phyloP scores from a whole-genome alignment of 495 filamentous ascomycete genomes.

The Tuber brumale region DNA sequence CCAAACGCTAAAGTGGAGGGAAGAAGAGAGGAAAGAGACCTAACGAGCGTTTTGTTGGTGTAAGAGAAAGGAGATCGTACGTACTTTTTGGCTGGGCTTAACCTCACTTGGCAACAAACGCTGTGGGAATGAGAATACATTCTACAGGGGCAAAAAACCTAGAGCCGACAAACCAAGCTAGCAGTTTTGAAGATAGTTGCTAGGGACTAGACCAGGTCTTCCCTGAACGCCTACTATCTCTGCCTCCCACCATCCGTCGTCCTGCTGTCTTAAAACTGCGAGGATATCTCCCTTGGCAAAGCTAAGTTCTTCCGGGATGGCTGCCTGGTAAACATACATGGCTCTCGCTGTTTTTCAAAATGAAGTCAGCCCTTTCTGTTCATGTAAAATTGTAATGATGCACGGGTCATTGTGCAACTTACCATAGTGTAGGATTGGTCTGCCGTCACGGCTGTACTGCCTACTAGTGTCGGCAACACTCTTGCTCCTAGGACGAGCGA shows the following conservation, averaged over 20 bases:
- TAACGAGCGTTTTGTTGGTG: background rate
- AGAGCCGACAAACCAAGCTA: slow-evolving; percentile 37
- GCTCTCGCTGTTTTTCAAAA: slow-evolving; percentile 62
- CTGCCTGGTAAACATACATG: slow-evolving; percentile 87
- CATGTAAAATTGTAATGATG: background rate
- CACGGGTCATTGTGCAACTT: slow-evolving; percentile 46
- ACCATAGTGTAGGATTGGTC: slow-evolving; percentile 88
- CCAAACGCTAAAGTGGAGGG: background rate
- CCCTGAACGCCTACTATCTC: slow-evolving; percentile 74
- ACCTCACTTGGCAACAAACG: background rate
- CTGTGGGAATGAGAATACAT: background rate
- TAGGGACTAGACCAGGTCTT: slow-evolving; percentile 80
- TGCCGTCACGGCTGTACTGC: slow-evolving; percentile 77
- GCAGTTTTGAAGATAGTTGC: slow-evolving; percentile 85
- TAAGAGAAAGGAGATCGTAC: background rate
- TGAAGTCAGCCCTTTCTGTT: slow-evolving; percentile 23
- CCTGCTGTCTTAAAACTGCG: slow-evolving; percentile 82
- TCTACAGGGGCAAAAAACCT: background rate
- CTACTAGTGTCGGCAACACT: slow-evolving; percentile 65
- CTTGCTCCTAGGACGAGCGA: slow-evolving; percentile 64
- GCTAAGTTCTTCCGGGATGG: slow-evolving; percentile 88
- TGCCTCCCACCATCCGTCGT: slow-evolving; percentile 99
- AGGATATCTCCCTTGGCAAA: slow-evolving; percentile 91
- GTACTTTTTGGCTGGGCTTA: background rate
- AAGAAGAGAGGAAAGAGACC: background rate